Percentiles rank a stretch among this genome's conserved stretches.
Evolutionary conservation across 1,284 basidiomycete species (phyloP).

Genomic region (Leucocoprinus gongylophorus): DNA sequence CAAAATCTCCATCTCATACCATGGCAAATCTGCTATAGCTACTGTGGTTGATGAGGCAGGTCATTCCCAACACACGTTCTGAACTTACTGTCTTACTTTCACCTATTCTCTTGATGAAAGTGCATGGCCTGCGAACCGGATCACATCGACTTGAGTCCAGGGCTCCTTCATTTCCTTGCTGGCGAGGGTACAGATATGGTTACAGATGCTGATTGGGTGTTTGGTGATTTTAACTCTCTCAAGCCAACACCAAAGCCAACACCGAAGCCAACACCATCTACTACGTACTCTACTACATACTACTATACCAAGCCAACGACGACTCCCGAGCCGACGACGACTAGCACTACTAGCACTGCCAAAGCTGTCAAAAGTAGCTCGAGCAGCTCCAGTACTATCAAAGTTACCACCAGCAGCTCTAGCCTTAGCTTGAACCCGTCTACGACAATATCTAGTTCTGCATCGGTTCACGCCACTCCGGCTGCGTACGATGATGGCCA

Average conservation of each 20-base stretch:
- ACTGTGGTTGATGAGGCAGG: constrained; percentile 47
- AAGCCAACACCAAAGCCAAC: constrained; percentile 12
- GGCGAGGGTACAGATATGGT: constrained; percentile 28
- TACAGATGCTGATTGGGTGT: constrained; percentile 35
- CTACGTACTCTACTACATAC: constrained; percentile 13
- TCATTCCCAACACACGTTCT: neutral
- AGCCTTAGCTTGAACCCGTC: constrained; percentile 1
- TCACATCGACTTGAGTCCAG: constrained; percentile 46
- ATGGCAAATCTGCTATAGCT: constrained; percentile 47
- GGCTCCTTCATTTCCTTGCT: constrained; percentile 41
- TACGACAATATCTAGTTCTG: constrained; percentile 8
- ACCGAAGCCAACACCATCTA: constrained; percentile 15
- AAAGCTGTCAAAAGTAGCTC: neutral
- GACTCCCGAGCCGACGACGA: constrained; percentile 6
- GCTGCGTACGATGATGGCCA: neutral
- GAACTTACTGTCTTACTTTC: neutral
- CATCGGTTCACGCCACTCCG: constrained; percentile 12
- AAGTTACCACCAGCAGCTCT: constrained; percentile 2
- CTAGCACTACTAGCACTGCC: constrained; percentile 9
- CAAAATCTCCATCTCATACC: constrained; percentile 46
- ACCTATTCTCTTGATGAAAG: constrained; percentile 14
- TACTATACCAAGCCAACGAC: constrained; percentile 5
- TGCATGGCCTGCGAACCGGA: constrained; percentile 42
- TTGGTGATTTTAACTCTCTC: constrained; percentile 19
- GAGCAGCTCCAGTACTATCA: neutral